Conservation (phyloP, 2,329 filamentous ascomycete species). For the Hortaea werneckii region DNA sequence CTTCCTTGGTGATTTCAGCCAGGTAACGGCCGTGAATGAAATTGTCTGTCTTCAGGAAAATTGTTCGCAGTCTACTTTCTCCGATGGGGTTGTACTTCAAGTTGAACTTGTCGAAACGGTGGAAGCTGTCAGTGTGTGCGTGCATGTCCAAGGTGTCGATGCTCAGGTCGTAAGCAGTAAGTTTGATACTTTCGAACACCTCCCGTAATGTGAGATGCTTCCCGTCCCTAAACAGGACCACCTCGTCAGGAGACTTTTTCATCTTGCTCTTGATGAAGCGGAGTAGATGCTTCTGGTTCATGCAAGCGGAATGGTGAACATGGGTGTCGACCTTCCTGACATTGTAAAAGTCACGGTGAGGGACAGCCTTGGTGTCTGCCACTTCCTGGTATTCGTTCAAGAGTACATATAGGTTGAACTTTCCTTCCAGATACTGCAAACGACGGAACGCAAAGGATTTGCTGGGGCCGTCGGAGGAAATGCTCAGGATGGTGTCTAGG, state of each 20-base stretch:
- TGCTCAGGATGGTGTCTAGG: constrained; percentile 70
- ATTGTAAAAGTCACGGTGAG: constrained; percentile 98
- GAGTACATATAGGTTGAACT: constrained; percentile 88
- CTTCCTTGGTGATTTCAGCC: constrained; percentile 95
- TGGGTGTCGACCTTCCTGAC: constrained; percentile 98
- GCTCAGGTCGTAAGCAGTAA: constrained; percentile 93
- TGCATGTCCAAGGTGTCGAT: constrained; percentile 99
- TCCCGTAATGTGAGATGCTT: constrained; percentile 84
- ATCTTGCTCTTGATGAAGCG: constrained; percentile 99
- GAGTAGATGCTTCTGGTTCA: constrained; percentile 98
- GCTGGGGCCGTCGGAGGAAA: constrained; percentile 90
- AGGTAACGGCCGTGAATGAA: constrained; percentile 92
- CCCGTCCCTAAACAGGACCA: constrained; percentile 83
- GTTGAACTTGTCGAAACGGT: constrained; percentile 99
- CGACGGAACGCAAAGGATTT: constrained; percentile 96
- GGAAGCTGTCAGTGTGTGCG: constrained; percentile 94
- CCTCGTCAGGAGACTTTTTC: constrained; percentile 94
- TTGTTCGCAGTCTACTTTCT: constrained; percentile 90
- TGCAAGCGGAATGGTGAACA: constrained; percentile 97
- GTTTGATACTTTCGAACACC: constrained; percentile 93
- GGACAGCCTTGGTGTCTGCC: constrained; percentile 93
- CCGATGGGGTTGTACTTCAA: constrained; percentile 97
- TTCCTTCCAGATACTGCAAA: constrained; percentile 89
- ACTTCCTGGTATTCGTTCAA: constrained; percentile 97
- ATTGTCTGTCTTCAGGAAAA: constrained; percentile 98